Evolutionary conservation across 805 yeast species (phyloP).

Genomic region (Kurtzmaniella fragi): DNA sequence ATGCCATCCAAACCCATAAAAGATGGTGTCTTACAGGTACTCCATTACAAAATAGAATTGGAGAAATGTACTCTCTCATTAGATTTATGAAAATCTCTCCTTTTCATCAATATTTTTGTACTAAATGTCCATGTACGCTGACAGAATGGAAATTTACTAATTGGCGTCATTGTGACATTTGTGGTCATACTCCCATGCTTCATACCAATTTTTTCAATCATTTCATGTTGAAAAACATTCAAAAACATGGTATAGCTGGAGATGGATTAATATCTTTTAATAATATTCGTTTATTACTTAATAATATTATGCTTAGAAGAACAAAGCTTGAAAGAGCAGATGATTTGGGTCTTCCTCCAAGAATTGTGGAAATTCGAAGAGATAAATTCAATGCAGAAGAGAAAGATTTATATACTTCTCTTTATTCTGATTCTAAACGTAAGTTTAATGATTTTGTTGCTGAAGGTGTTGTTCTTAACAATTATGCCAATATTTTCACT

Average conservation of each 20-base stretch:
- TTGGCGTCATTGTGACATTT: constrained; percentile 75
- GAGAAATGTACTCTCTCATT: constrained; percentile 90
- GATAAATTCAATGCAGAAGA: constrained; percentile 93
- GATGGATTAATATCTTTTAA: constrained; percentile 76
- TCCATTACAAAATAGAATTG: constrained; percentile 92
- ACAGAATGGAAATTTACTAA: constrained; percentile 82
- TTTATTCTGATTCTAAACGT: constrained; percentile 82
- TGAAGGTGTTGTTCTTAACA: constrained; percentile 92
- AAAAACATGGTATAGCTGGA: constrained; percentile 74
- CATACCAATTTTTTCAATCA: constrained; percentile 96
- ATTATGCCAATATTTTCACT: constrained; percentile 95
- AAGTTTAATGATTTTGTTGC: constrained; percentile 90
- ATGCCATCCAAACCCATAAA: constrained; percentile 61
- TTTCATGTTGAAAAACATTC: constrained; percentile 91
- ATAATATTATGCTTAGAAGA: constrained; percentile 85
- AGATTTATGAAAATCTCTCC: constrained; percentile 82
- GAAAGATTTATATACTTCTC: constrained; percentile 82
- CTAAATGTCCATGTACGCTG: constrained; percentile 84
- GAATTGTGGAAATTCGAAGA: constrained; percentile 82
- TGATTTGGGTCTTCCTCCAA: constrained; percentile 94
- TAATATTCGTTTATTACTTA: constrained; percentile 67
- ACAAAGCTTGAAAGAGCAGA: constrained; percentile 96
- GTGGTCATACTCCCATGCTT: constrained; percentile 92
- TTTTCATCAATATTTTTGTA: constrained; percentile 84
- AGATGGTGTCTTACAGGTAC: constrained; percentile 95